These are phyloP conservation scores for Andrographis paniculata DNA, from an alignment of 305 asterid species.

Conservation along the genomic window DNA sequence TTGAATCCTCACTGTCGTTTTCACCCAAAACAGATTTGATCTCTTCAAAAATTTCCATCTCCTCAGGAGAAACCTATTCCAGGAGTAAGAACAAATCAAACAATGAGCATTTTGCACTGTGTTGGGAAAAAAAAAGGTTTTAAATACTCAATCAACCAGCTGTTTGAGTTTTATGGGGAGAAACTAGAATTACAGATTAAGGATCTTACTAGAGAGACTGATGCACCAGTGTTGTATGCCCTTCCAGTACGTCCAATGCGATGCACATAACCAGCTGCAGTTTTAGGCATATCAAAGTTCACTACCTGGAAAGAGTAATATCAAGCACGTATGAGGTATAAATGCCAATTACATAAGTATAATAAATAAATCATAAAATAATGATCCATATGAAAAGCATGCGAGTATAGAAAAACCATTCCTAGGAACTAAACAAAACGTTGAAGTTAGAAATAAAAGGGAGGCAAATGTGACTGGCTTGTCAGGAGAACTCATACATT, in stretches of 20 bases:
- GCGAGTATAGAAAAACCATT: neutral
- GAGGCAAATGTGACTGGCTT: no score
- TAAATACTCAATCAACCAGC: no score
- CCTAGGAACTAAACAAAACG: no score
- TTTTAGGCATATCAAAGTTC: constrained; percentile 83
- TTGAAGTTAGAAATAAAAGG: no score
- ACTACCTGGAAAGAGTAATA: constrained; percentile 43
- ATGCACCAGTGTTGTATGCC: constrained; percentile 85
- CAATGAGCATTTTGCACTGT: constrained; percentile 2
- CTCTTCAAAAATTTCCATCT: constrained; percentile 63
- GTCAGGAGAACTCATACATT: no score
- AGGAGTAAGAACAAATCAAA: constrained; percentile 10
- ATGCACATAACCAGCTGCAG: constrained; percentile 83
- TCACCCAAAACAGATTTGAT: constrained; percentile 69
- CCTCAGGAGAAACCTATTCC: constrained; percentile 66
- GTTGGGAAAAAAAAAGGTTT: no score
- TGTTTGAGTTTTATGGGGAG: no score
- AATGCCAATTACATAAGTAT: neutral
- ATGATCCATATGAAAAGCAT: neutral
- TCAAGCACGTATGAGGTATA: constrained; percentile 8
- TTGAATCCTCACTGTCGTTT: constrained; percentile 48
- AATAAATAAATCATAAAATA: neutral
- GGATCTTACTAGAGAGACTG: constrained; percentile 78
- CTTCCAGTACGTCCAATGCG: constrained; percentile 97
- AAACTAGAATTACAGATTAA: constrained; percentile 15